These are phyloP conservation scores for Skeletonema marinoi DNA, from an alignment of 108 stramenopile genomes.

Conservation along the genomic window DNA sequence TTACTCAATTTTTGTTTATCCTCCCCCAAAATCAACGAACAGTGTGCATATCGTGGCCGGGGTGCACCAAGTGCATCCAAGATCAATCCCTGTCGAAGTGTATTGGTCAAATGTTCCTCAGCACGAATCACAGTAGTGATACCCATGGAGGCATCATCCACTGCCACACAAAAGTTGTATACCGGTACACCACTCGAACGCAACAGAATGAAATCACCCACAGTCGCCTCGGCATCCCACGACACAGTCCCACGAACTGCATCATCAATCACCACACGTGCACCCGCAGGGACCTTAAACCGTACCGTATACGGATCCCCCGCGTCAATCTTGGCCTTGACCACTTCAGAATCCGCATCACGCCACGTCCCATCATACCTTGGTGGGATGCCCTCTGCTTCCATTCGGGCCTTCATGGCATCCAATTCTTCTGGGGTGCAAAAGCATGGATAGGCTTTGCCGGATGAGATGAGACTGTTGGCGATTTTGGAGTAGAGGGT, in stretches of 20 bases:
- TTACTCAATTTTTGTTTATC: conserved; percentile 97
- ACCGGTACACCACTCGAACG: conserved; percentile 94
- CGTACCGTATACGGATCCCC: conserved; percentile 89
- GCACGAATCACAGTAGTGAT: conserved; percentile 97
- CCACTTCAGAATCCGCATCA: conserved; percentile 89
- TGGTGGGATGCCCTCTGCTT: conserved; percentile 75
- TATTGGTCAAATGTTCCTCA: conserved; percentile 98
- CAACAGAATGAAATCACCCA: conserved; percentile 96
- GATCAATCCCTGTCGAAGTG: conserved; percentile 90
- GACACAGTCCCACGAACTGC: conserved; percentile 91
- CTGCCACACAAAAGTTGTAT: conserved; percentile 99
- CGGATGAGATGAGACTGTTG: conserved; percentile 61
- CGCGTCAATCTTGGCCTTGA: conserved; percentile 76
- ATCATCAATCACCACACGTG: conserved; percentile 92
- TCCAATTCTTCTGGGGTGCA: conserved; percentile 95
- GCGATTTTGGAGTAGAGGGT: conserved; percentile 74
- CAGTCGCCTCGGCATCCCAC: conserved; percentile 96
- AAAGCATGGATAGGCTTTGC: conserved; percentile 95
- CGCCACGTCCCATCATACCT: conserved; percentile 97
- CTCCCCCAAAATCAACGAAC: conserved; percentile 96
- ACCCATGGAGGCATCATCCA: conserved; percentile 96
- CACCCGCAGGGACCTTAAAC: conserved; percentile 87
- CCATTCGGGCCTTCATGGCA: conserved; percentile 85
- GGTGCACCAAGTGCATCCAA: conserved; percentile 89
- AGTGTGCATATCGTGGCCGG: conserved; percentile 93